These are phyloP conservation scores for Capsella bursapastoris DNA, from an alignment of 345 rosid genomes.

Conservation along the genomic window DNA sequence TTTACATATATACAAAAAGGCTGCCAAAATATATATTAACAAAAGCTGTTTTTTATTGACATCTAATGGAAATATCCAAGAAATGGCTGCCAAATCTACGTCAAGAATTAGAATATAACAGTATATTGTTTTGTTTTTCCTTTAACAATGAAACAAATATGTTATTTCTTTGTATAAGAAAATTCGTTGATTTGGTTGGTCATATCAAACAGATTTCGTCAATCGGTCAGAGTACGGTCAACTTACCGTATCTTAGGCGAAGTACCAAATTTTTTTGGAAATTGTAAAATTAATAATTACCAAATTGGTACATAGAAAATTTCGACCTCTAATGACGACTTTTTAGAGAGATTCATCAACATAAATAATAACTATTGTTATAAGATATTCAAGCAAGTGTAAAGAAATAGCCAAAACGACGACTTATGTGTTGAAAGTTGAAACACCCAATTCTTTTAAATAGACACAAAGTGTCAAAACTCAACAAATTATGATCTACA, in stretches of 20 bases:
- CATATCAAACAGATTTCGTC: slow-evolving; percentile 10
- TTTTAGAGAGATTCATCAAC: background rate
- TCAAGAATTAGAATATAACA: background rate
- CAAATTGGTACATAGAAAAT: background rate
- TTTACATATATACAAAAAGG: background rate
- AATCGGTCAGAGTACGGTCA: slow-evolving; percentile 36
- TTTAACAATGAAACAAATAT: background rate
- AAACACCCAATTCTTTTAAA: background rate
- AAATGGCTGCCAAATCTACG: slow-evolving; percentile 15
- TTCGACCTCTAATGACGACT: slow-evolving; percentile 1
- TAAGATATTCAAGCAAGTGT: slow-evolving; percentile 21
- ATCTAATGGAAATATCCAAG: background rate
- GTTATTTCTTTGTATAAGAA: background rate
- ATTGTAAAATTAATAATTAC: background rate
- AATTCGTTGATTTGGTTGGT: slow-evolving; percentile 7
- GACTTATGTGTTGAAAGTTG: slow-evolving; percentile 1
- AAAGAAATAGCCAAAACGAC: slow-evolving; percentile 4
- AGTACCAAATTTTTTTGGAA: background rate
- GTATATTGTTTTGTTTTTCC: too few relatives aligned
- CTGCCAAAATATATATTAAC: background rate
- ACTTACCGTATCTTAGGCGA: slow-evolving; percentile 14
- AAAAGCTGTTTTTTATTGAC: slow-evolving; percentile 9
- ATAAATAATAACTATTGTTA: background rate
- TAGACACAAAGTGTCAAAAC: slow-evolving; percentile 9
- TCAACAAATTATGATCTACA: background rate